Base-by-base conservation (phyloP, 192 early-diverging fungal genomes). In the Podila minutissima region DNA sequence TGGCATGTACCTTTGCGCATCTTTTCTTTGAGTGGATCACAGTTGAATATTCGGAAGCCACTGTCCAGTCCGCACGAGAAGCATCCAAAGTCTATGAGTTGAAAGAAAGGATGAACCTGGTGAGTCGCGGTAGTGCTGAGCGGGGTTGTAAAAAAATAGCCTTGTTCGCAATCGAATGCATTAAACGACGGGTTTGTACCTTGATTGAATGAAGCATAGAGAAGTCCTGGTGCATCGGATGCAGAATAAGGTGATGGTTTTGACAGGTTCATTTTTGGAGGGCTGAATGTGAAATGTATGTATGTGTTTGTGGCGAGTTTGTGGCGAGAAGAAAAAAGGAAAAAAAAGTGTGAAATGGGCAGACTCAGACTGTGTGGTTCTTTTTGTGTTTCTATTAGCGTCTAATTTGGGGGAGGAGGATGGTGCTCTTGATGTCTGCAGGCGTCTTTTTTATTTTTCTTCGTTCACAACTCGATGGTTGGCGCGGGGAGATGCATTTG, bases 11-110 rank as follows among this genome's bases (percentile, higher is more conserved):
- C 87, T 69, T 88, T 87, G 48, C 91, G 87, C 89, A 91, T 93
- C 71, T 94, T 93, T 83, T 96, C 92, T 66, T 93, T 92, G 50
- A 94, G 83, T 17, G 95, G 94, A 84, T 94, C 92, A 78, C 91
- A 92, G 79, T 93, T 94, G 83, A 87, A 95, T 64, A 95, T 92
- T 75, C 94, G 88, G 82, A 95, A 97, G 1, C 95, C 94, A 38
- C 84, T 88, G 62, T 94, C 93, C 4, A 94, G 89, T 15, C 93
- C 94, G 38, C 93, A 88, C 33, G 93, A 90, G 82, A 97, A 95
- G 82, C 94, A 95, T 29, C 91, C 91, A 81, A 88, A 93, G 76
- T 95, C 93, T 81, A 72, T 33, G 7, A 1, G 22, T 24, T 57
- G 35, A 59, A 22, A 37, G 55, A 31, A 29, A 41, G 22, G 55